Evolutionary conservation across 1,139 yeast species (phyloP).

Genomic region (Candida sojae): DNA sequence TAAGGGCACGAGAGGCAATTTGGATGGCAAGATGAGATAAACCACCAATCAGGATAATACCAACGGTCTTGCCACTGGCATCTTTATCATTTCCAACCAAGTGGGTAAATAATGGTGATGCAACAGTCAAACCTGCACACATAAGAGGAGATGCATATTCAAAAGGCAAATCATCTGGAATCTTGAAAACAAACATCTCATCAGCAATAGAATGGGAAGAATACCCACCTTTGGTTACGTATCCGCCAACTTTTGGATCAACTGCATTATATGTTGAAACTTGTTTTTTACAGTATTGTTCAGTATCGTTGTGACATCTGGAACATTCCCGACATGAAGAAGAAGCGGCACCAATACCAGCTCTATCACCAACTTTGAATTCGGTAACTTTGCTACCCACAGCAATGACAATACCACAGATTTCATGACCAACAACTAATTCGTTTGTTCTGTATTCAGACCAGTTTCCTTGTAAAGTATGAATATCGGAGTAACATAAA

Average conservation of each 20-base stretch:
- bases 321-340: slow-evolving; percentile 51
- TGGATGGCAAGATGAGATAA: slow-evolving; percentile 46
- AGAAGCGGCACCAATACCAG: slow-evolving; percentile 62
- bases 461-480: slow-evolving; percentile 48
- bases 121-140: slow-evolving; percentile 70
- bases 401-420: slow-evolving; percentile 53
- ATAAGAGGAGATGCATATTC: slow-evolving; percentile 61
- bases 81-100: slow-evolving; percentile 27
- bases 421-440: slow-evolving; percentile 50
- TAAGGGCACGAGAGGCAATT: slow-evolving; percentile 39
- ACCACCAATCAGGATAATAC: slow-evolving; percentile 50
- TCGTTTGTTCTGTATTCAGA: slow-evolving; percentile 30
- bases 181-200: slow-evolving; percentile 53
- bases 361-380: slow-evolving; percentile 57
- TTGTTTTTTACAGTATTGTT: slow-evolving; percentile 49
- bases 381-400: slow-evolving; percentile 50
- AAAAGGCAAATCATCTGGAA: slow-evolving; percentile 54
- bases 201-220: slow-evolving; percentile 56
- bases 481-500: slow-evolving; percentile 63
- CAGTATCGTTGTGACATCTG: slow-evolving; percentile 47
- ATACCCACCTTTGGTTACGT: slow-evolving; percentile 61
- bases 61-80: slow-evolving; percentile 42
- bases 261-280: slow-evolving; percentile 47
- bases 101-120: slow-evolving; percentile 50
- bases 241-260: slow-evolving; percentile 33